Evolutionary conservation across 164 flowering plant genomes (phyloP), one percentile per base, ranked within the genome.

Genomic region (Stephania yunnanensis): DNA sequence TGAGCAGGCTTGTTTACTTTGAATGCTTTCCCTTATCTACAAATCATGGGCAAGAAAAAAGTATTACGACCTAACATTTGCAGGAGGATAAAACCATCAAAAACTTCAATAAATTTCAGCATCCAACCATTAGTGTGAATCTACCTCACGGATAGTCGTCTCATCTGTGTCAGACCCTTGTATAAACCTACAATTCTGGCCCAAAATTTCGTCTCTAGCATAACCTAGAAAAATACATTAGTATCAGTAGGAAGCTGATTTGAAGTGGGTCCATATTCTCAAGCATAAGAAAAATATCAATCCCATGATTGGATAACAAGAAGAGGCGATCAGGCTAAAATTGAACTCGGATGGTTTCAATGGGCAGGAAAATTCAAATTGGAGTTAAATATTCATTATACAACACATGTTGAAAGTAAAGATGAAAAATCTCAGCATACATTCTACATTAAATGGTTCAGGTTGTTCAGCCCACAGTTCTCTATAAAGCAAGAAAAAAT

Each of bases 141-240:
- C 53, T 76, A 92, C 98, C 97, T 83, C 79, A 68, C 70, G 74
- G 45, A 81, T 74, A 73, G 85, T 80, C 72, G 85, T 82, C 29
- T 84, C 48, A 83, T 95, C 94, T 31, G 97, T 92, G 76, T 86
- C 87, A 15, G 73, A 69, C 44, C 97, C 98, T 72, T 84, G 83
- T 73, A 95, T 82, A 79, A 95, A 90, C 81, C 89, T 84, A 78
- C 88, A 91, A 70, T 89, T 91, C 25, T 76, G 87, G 71, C 97
- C 97, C 85, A 92, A 78, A 78, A 92, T 95, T 83, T 95, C 98
- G 78, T 86, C 86, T 82, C 91, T 86, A 73, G 82, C 78, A 78
- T 89, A 95, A 75, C 98, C 98, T 95, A 78, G 46, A 76, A 31
- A 63, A 71, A 22, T 63, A 67, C 44, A 48, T 63, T 46, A 58